Conservation (phyloP, 2,329 filamentous ascomycete genomes). For the Stagonosporopsis vannaccii region DNA sequence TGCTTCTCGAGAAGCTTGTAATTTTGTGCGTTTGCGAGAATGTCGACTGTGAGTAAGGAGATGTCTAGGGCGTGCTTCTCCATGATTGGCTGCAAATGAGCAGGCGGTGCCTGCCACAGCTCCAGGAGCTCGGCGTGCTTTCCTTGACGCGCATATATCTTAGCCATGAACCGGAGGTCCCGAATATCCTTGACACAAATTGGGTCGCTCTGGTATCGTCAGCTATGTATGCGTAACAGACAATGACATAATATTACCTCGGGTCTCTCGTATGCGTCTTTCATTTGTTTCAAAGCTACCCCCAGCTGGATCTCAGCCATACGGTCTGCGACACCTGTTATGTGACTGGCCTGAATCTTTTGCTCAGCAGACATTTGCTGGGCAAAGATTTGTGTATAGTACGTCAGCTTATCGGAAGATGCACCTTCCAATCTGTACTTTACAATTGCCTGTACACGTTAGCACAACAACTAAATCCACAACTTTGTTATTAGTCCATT, state of each 20-base stretch:
- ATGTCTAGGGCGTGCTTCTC: slow-evolving; percentile 35
- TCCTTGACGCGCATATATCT: slow-evolving; percentile 38
- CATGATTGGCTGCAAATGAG: slow-evolving; percentile 25
- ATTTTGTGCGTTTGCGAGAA: slow-evolving; percentile 18
- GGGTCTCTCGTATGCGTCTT: slow-evolving; percentile 37
- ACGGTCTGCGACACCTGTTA: slow-evolving; percentile 13
- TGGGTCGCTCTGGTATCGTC: slow-evolving; percentile 31
- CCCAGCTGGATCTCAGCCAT: slow-evolving; percentile 29
- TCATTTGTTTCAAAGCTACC: slow-evolving; percentile 35
- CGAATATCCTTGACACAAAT: slow-evolving; percentile 40
- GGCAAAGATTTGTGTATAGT: slow-evolving; percentile 40
- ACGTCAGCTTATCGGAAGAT: slow-evolving; percentile 31
- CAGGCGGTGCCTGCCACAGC: slow-evolving; percentile 32
- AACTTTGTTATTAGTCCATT: too few species aligned
- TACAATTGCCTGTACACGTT: slow-evolving; percentile 34
- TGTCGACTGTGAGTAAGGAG: slow-evolving; percentile 25
- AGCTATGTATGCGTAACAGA: slow-evolving; percentile 3
- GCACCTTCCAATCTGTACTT: slow-evolving; percentile 39
- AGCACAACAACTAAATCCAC: not conserved
- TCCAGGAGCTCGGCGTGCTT: slow-evolving; percentile 34
- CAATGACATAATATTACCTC: slow-evolving; percentile 23
- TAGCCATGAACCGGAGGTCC: slow-evolving; percentile 46
- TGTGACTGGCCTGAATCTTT: slow-evolving; percentile 17
- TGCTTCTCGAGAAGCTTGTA: slow-evolving; percentile 30
- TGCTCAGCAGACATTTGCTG: slow-evolving; percentile 39